phyloP scores from a whole-genome alignment of 352 stramenopile species.

The Phytophthora pisi region DNA sequence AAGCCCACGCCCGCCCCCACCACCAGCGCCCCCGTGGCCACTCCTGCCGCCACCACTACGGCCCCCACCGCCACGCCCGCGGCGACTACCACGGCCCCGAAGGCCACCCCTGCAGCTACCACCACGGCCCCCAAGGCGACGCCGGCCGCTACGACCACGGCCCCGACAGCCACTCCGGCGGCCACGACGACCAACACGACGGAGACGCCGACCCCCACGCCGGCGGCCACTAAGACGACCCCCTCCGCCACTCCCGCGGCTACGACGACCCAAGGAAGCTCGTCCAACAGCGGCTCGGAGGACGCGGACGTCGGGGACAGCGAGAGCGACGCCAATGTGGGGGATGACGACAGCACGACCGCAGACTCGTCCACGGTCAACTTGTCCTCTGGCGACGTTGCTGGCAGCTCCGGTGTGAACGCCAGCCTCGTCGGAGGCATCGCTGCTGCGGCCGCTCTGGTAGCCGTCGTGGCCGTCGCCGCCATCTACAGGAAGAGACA shows the following conservation, averaged over 20 bases:
- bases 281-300: conserved; percentile 14
- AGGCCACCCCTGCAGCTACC: conserved; percentile 17
- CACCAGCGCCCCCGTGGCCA: conserved; percentile 20
- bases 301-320: conserved; percentile 17
- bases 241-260: conserved; percentile 22
- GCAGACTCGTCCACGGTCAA: conserved; percentile 21
- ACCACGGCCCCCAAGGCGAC: conserved; percentile 17
- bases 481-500: conserved; percentile 31
- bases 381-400: conserved; percentile 16
- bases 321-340: conserved; percentile 11
- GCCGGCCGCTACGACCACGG: conserved; percentile 11
- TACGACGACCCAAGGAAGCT: conserved; percentile 19
- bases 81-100: conserved; percentile 15
- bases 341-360: conserved; percentile 6
- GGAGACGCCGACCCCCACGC: conserved; percentile 21
- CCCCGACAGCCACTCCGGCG: conserved; percentile 17
- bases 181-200: conserved; percentile 30
- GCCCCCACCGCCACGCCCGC: conserved; percentile 17
- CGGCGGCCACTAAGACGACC: conserved; percentile 26
- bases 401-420: neutral
- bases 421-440: conserved; percentile 12
- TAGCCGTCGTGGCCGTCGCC: conserved; percentile 14
- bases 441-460: conserved; percentile 17
- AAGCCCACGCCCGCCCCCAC: conserved; percentile 37
- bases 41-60: conserved; percentile 21